Evolutionary conservation across 2,329 filamentous ascomycete species (phyloP), one percentile per base, ranked within the genome.

Genomic region (Colletotrichum endophyticum): DNA sequence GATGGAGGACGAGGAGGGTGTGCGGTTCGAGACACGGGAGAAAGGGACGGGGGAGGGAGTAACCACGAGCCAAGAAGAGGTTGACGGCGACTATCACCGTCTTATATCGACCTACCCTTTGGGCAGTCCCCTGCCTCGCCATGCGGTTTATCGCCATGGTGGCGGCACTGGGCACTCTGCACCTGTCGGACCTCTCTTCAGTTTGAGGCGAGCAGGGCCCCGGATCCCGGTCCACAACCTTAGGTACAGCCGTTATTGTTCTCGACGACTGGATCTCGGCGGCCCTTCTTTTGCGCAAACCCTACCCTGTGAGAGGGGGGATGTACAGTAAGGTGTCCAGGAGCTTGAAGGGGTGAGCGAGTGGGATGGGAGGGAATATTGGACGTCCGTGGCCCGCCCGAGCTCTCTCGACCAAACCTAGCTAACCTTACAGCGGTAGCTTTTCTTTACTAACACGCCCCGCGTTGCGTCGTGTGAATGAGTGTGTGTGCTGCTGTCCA

Each of bases 91-190:
- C 57, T 53, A 72, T 77, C 69, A 63, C 61, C 74, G 57, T 76
- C 73, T 77, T 77, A 77, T 77, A 77, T 77, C 64, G 64, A 77
- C 64, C 34, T 73, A 77, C 73, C 57, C 64, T 73, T 59, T 63
- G 73, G 56, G 53, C 73, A 57, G 73, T 56, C 30, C 73, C 76
- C 64, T 76, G 73, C 68, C 19, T 76, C 76, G 39, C 69, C 57
- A 56, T 57, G 34, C 53, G 62, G 66, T 76, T 49, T 30, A 68
- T 72, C 72, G 36, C 75, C 72, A 75, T 75, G 72, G 75, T 77
- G 72, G 63, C 67, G 44, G 66, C 61, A 70, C 68, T 36, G 71
- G 59, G 56, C 56, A 59, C 56, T 19, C 56, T 63, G 59, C 62
- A 64, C 61, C 44, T 71, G 75, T 66, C 66, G 32, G 71, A 19